Conservation (phyloP, 1,139 yeast species). For the Blastobotrys proliferans region DNA sequence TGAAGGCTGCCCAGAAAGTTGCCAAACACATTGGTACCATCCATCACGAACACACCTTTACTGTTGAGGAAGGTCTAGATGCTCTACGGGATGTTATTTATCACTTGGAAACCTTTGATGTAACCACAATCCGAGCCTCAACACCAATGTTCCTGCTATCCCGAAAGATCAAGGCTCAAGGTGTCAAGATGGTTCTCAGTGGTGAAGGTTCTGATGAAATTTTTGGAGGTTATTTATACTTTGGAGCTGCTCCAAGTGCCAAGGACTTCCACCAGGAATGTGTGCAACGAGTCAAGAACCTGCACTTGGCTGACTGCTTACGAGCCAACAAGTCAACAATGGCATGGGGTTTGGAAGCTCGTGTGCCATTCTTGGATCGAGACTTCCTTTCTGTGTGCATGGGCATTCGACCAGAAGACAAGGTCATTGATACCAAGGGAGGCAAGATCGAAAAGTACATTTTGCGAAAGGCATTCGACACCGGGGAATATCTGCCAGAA, state of each 20-base stretch:
- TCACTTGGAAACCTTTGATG: conserved; percentile 97
- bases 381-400: conserved; percentile 86
- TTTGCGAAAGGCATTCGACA: conserved; percentile 95
- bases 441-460: conserved; percentile 91
- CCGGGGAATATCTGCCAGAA: conserved; percentile 84
- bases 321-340: conserved; percentile 99
- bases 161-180: conserved; percentile 97
- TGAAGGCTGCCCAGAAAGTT: conserved; percentile 92
- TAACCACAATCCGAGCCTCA: conserved; percentile 97
- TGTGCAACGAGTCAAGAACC: conserved; percentile 93
- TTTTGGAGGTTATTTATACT: conserved; percentile 96
- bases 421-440: conserved; percentile 53
- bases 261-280: conserved; percentile 92
- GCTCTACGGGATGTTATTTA: conserved; percentile 90
- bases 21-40: conserved; percentile 89
- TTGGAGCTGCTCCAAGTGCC: conserved; percentile 93
- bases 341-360: conserved; percentile 99
- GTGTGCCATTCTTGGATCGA: conserved; percentile 98
- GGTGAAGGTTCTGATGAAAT: conserved; percentile 99
- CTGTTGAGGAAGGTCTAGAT: conserved; percentile 93
- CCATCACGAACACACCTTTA: conserved; percentile 97
- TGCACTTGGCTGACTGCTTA: conserved; percentile 93
- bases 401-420: conserved; percentile 93
- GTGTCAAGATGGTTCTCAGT: conserved; percentile 97
- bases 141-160: conserved; percentile 97